Evolutionary conservation across 331 rosid genomes (phyloP), one percentile per base, ranked within the genome.

Genomic region (Stylosanthes scabra): DNA sequence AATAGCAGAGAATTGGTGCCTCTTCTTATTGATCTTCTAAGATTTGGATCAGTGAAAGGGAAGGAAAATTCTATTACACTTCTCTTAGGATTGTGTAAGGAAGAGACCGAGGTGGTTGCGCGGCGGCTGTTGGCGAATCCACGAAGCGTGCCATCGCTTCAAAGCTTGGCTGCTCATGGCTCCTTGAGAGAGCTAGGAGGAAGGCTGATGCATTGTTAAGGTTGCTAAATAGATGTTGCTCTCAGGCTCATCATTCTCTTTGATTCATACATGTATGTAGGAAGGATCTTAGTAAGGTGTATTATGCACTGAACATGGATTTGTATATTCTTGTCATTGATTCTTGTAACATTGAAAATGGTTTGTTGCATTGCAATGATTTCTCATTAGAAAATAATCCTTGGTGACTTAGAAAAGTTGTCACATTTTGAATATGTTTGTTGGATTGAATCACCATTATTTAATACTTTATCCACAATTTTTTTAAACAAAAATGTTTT

Each of bases 41-140:
- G 97, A 81, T 88, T 88, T 86, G 99, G 99, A 3, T 94, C 99
- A 51, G 80, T 83, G 2, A 91, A 91, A 68, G 99, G 97, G 80
- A 91, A 90, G 80, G 99, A 94, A 59, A 88, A 89, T 44, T 83
- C 99, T 0, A 80, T 91, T 58, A 90, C 96, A 1, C 87, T 94
- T 66, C 49, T 94, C 6, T 63, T 94, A 69, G 97, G 99, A 44
- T 63, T 94, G 63, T 91, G 96, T 72, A 91, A 91, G 76, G 97
- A 94, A 71, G 97, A 91, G 52, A 95, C 92, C 40, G 96, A 88
- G 71, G 70, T 87, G 56, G 96, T 91, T 14, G 97, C 93, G 7
- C 78, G 81, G 55, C 83, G 87, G 0, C 77, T 91, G n/a, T 60
- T 94, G 78, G 86, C 91, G 44, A 94, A 90, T 78, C 97, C 97